These are phyloP conservation scores for Pseudocercospora vitis DNA, from an alignment of 2,329 filamentous ascomycete species.

Conservation along the genomic window DNA sequence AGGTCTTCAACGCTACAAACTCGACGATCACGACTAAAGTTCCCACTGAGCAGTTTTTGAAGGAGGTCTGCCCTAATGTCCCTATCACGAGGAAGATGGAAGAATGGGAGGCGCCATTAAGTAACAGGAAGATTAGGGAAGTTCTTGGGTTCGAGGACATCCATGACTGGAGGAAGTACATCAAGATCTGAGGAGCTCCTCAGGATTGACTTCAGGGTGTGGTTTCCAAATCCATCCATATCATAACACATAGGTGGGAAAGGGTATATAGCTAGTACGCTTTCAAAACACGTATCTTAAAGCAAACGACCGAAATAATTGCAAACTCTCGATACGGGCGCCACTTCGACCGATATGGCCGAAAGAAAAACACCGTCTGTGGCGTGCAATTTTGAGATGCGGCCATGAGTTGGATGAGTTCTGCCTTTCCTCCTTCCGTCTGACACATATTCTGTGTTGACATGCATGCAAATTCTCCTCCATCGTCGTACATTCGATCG, in stretches of 20 bases:
- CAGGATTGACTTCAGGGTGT: not conserved
- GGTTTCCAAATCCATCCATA: not conserved
- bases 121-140: constrained; percentile 60
- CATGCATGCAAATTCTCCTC: not conserved
- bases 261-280: no score
- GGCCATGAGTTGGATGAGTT: no score
- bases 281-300: no score
- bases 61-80: constrained; percentile 51
- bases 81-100: constrained; percentile 58
- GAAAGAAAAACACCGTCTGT: no score
- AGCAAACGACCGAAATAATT: no score
- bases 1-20: constrained; percentile 66
- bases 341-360: no score
- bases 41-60: constrained; percentile 55
- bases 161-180: constrained; percentile 57
- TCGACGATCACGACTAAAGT: constrained; percentile 58
- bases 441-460: no score
- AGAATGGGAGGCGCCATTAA: constrained; percentile 60
- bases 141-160: constrained; percentile 60
- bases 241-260: no score
- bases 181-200: not conserved
- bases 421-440: no score
- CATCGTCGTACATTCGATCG: not conserved
- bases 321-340: no score
- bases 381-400: no score